phyloP scores from a whole-genome alignment of 2,329 filamentous ascomycete genomes.

The Alternaria conjuncta region DNA sequence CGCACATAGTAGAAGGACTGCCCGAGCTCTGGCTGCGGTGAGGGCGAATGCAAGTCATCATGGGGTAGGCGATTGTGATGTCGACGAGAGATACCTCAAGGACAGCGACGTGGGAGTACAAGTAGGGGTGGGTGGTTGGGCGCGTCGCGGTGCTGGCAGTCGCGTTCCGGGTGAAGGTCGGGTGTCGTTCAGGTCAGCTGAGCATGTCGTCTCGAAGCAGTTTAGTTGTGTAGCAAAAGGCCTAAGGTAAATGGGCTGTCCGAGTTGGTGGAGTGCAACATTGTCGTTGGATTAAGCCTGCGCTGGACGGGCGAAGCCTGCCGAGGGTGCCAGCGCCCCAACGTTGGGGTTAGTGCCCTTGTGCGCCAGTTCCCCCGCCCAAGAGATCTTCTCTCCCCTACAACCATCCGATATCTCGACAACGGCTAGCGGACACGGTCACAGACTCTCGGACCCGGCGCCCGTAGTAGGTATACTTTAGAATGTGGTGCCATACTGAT shows the following conservation, averaged over 20 bases:
- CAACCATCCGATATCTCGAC: constrained; percentile 81
- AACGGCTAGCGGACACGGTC: constrained; percentile 75
- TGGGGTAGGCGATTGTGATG: neutral
- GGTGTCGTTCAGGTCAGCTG: constrained; percentile 17
- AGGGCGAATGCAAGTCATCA: neutral
- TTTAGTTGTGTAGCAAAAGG: constrained; percentile 16
- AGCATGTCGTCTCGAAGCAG: constrained; percentile 23
- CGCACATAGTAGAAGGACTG: neutral
- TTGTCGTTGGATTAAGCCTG: neutral
- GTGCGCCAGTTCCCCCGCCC: neutral
- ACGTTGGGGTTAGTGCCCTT: neutral
- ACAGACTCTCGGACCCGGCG: constrained; percentile 78
- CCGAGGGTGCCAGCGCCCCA: neutral
- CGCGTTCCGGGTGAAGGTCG: constrained; percentile 12
- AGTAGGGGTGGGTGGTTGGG: constrained; percentile 15
- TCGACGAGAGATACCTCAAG: too few species aligned
- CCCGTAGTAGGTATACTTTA: constrained; percentile 50
- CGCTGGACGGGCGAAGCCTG: too few species aligned
- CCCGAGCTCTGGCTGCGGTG: neutral
- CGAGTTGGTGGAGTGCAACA: neutral
- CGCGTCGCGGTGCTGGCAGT: constrained; percentile 30
- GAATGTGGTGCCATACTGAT: fast-evolving
- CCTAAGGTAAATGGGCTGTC: constrained; percentile 17
- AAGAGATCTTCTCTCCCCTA: neutral
- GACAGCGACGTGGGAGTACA: neutral